A percentile compares a stretch with the other conserved stretches of the same genome.
phyloP scores from a whole-genome alignment of 805 yeast genomes.

The Candida ponderosae region DNA sequence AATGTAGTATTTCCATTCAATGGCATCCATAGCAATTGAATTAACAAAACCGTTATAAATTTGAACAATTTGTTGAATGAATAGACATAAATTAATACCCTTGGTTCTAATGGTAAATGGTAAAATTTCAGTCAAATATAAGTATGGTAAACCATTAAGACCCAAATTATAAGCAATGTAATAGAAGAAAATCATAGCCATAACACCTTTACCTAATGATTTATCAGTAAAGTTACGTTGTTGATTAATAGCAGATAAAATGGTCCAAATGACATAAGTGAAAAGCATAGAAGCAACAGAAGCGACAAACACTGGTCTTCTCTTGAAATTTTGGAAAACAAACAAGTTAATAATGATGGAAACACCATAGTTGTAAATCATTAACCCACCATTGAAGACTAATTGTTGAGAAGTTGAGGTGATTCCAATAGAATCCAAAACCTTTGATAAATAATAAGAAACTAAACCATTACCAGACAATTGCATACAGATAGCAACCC shows the following conservation, averaged over 20 bases:
- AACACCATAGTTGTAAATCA: conserved; percentile 35
- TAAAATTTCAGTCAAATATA: conserved; percentile 36
- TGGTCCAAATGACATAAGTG: conserved; percentile 35
- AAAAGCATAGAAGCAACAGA: conserved; percentile 30
- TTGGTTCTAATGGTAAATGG: conserved; percentile 26
- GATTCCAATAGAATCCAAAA: conserved; percentile 45
- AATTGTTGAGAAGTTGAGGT: conserved; percentile 37
- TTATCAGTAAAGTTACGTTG: conserved; percentile 32
- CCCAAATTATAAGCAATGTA: conserved; percentile 34
- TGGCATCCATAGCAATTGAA: conserved; percentile 29
- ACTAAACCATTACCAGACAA: conserved; percentile 46
- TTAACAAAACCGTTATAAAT: conserved; percentile 28
- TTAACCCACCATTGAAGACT: conserved; percentile 42
- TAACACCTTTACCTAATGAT: conserved; percentile 35
- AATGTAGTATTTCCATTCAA: conserved; percentile 29
- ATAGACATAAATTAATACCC: conserved; percentile 18
- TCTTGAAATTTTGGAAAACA: conserved; percentile 23
- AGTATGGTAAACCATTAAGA: conserved; percentile 35
- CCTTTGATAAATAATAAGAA: conserved; percentile 42
- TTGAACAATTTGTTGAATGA: conserved; percentile 17
- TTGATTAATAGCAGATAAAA: conserved; percentile 37
- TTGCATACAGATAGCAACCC: conserved; percentile 32
- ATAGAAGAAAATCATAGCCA: conserved; percentile 44
- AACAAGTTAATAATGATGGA: conserved; percentile 23
- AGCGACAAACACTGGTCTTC: conserved; percentile 29